Percentiles rank a stretch among this genome's conserved stretches.
phyloP scores from a whole-genome alignment of 768 basidiomycete species.

The Suillus tomentosus region DNA sequence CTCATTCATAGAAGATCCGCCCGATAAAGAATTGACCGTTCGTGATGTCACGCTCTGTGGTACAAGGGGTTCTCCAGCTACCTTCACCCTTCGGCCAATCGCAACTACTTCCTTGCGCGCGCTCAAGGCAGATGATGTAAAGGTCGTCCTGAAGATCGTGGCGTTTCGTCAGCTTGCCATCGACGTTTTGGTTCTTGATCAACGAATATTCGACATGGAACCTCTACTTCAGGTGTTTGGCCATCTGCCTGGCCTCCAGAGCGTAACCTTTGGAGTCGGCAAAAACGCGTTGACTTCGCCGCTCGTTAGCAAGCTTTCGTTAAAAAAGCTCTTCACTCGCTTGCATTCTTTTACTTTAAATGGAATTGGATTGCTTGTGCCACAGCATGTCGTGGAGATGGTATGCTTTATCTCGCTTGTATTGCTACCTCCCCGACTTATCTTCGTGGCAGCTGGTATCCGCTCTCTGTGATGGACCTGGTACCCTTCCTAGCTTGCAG shows the following conservation, averaged over 20 bases:
- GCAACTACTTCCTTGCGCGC: neutral
- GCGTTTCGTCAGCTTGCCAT: neutral
- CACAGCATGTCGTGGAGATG: neutral
- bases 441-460: neutral
- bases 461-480: constrained; percentile 2
- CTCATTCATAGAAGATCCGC: constrained; percentile 1
- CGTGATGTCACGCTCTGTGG: neutral
- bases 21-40: neutral
- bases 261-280: neutral
- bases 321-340: constrained; percentile 3
- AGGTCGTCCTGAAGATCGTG: neutral
- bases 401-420: neutral
- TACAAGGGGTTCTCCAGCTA: too few relatives aligned
- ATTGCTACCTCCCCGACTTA: neutral
- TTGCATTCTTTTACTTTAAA: neutral
- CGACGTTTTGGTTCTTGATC: neutral
- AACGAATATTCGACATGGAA: too few relatives aligned
- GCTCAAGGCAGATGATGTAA: neutral
- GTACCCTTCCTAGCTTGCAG: constrained; percentile 8
- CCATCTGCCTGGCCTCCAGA: neutral
- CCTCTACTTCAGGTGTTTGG: neutral
- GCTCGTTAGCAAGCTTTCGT: neutral
- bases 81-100: neutral
- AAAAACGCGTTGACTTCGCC: neutral
- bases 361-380: neutral